Base-by-base conservation (phyloP, 345 rosid genomes). In the Stellera chamaejasme region DNA sequence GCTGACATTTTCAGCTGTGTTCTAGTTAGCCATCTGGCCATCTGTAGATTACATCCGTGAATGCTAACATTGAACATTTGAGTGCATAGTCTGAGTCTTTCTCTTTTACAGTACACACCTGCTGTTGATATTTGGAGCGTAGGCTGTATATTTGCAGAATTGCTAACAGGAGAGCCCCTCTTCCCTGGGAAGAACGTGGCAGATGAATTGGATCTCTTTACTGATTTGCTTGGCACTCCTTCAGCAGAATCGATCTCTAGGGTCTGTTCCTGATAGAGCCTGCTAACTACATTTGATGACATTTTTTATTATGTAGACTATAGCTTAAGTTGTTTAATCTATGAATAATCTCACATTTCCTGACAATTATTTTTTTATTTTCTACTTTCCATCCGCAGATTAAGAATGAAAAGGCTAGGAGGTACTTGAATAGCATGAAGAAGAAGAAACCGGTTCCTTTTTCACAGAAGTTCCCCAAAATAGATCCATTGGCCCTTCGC, bases 91-190 rank as follows among this genome's bases (percentile, higher is more conserved):
- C 15, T 42, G 48, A 60, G 43, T 57, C 19, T 63, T 54, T 44
- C 36, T 62, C 50, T 63, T 63, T 42, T 79, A 80, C 96, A 89
- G 99, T 86, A 93, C 81, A 93, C 99, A 8, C 99, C 99, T 47
- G 96, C 97, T 42, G 85, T 89, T 62, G 99, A 93, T 77, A 87
- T 83, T 58, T 93, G 99, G 99, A 89, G 99, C 74, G 82, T 93
- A 60, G 99, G 99, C 36, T 93, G 99, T 72, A 93, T 93, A 77
- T 93, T 83, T 77, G 97, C 90, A 2, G 99, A 93, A 76, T 74
- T 93, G 86, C 68, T 93, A 27, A 87, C 84, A 0, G 97, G 96
- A 44, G 85, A 82, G 60, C 96, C 99, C 1, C 74, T 93, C 78
- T 93, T 93, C 69, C 94, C 97, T 45, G 99, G 99, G 55, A 93